Evolutionary conservation across 768 basidiomycete genomes (phyloP).

Genomic region (Cystobasidium onofrii): DNA sequence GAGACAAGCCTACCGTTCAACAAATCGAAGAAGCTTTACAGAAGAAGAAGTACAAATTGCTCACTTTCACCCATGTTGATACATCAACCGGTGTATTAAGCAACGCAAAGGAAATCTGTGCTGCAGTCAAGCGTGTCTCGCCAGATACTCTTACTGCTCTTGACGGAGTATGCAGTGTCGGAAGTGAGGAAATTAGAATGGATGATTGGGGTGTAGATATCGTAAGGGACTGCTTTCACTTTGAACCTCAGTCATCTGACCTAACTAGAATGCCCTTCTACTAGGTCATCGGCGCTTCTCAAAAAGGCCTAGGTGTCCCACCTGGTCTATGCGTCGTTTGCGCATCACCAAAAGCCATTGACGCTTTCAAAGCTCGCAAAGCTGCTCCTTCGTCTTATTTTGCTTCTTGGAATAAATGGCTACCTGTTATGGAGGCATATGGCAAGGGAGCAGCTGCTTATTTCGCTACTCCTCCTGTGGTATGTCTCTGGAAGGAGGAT

Average conservation of each 20-base stretch:
- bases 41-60: slow-evolving; percentile 71
- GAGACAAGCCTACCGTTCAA: slow-evolving; percentile 58
- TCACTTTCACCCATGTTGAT: slow-evolving; percentile 93
- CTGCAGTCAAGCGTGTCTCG: slow-evolving; percentile 63
- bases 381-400: slow-evolving; percentile 30
- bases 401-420: slow-evolving; percentile 68
- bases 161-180: slow-evolving; percentile 95
- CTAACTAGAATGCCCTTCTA: no score
- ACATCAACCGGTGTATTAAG: slow-evolving; percentile 77
- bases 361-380: slow-evolving; percentile 59
- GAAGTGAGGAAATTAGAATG: slow-evolving; percentile 86
- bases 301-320: slow-evolving; percentile 87
- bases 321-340: slow-evolving; percentile 83
- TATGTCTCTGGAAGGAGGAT: not conserved
- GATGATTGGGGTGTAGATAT: slow-evolving; percentile 90
- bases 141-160: slow-evolving; percentile 77
- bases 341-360: slow-evolving; percentile 68
- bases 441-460: slow-evolving; percentile 72
- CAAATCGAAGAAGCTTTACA: slow-evolving; percentile 63
- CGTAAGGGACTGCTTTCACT: slow-evolving; percentile 48
- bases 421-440: slow-evolving; percentile 62
- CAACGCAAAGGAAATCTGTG: slow-evolving; percentile 63
- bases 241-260: no score
- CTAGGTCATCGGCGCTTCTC: slow-evolving; percentile 59
- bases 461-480: slow-evolving; percentile 65